phyloP scores from a whole-genome alignment of 345 rosid species.

The Hypericum perforatum region DNA sequence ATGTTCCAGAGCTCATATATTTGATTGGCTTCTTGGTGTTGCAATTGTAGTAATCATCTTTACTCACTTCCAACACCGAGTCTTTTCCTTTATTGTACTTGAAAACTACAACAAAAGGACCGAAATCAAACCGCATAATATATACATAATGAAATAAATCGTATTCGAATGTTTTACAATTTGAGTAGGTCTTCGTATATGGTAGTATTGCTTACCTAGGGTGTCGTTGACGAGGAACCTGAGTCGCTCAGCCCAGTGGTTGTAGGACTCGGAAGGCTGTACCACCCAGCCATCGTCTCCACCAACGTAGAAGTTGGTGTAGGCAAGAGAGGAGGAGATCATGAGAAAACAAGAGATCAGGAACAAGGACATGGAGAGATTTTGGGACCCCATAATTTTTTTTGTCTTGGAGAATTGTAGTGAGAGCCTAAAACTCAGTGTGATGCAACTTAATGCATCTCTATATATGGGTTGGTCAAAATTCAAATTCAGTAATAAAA shows the following conservation, averaged over 20 bases:
- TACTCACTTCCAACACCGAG: conserved; percentile 44
- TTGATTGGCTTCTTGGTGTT: conserved; percentile 26
- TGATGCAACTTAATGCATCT: too few species aligned
- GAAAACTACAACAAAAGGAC: conserved; percentile 23
- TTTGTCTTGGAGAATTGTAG: too few species aligned
- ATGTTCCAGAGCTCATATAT: conserved; percentile 23
- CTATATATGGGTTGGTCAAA: too few species aligned
- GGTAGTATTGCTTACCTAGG: neutral
- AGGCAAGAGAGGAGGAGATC: neutral
- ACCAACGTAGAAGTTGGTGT: neutral
- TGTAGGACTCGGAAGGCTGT: neutral
- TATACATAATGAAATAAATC: neutral
- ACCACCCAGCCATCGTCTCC: conserved; percentile 1
- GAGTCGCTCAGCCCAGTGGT: conserved; percentile 2
- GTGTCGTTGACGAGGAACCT: conserved; percentile 1
- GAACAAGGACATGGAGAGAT: too few species aligned
- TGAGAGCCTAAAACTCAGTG: too few species aligned
- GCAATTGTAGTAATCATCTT: conserved; percentile 46
- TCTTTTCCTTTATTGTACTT: conserved; percentile 41
- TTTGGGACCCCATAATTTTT: too few species aligned
- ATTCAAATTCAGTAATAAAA: too few species aligned
- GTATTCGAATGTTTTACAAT: too few species aligned
- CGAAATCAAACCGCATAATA: neutral
- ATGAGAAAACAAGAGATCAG: too few species aligned
- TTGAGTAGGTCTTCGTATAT: too few species aligned